Percentiles rank a stretch among this genome's conserved stretches.
Conservation (phyloP, 2,329 filamentous ascomycete genomes). For the Ascosphaera acerosa region DNA sequence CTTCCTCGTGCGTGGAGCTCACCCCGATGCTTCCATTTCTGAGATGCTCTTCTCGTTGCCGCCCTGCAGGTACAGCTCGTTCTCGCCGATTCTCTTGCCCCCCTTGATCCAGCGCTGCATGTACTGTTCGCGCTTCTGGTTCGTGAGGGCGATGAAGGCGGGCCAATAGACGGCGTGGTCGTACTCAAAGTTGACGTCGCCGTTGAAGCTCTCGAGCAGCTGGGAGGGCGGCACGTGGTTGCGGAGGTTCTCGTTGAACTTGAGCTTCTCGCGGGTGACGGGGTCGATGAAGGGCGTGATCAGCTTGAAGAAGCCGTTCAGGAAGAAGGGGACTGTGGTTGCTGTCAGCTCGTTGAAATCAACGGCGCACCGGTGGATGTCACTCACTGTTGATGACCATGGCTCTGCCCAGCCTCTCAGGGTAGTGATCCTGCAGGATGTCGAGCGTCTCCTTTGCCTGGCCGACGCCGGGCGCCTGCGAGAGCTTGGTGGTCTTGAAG, state of each 20-base stretch:
- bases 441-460: conserved; percentile 63
- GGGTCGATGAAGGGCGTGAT: conserved; percentile 95
- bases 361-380: conserved; percentile 1
- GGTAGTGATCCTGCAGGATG: conserved; percentile 89
- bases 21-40: too few relatives aligned
- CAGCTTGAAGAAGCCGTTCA: conserved; percentile 85
- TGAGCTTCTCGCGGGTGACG: conserved; percentile 76
- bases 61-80: conserved; percentile 70
- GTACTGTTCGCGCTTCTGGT: conserved; percentile 36
- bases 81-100: conserved; percentile 63
- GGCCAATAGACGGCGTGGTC: conserved; percentile 81
- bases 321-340: conserved; percentile 58
- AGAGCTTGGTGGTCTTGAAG: conserved; percentile 55
- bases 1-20: too few relatives aligned
- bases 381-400: conserved; percentile 63
- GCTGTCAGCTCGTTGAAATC: not conserved
- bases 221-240: conserved; percentile 60
- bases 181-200: conserved; percentile 72
- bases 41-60: conserved; percentile 20
- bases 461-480: conserved; percentile 49
- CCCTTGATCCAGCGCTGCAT: conserved; percentile 49
- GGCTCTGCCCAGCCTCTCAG: conserved; percentile 68
- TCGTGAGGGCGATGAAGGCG: conserved; percentile 45
- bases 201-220: conserved; percentile 54
- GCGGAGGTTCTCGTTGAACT: conserved; percentile 83